Conservation (phyloP, 805 yeast species). For the Yarrowia deformans region DNA sequence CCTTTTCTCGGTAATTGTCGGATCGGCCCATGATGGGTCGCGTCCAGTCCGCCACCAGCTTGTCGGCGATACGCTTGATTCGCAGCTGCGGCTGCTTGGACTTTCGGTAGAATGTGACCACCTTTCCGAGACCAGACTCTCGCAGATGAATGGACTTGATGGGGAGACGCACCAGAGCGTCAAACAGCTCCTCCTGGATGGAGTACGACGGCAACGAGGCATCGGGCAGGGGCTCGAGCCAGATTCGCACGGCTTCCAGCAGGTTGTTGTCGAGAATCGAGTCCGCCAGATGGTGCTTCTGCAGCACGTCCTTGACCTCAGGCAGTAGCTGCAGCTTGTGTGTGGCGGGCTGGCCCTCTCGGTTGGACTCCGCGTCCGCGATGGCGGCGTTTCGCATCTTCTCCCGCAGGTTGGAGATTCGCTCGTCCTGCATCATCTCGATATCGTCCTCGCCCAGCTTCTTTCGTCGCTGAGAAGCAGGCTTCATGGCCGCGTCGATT, state of each 20-base stretch:
- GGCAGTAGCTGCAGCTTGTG: conserved; percentile 80
- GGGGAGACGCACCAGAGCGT: conserved; percentile 77
- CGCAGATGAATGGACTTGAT: conserved; percentile 94
- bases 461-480: conserved; percentile 59
- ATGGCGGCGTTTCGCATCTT: conserved; percentile 81
- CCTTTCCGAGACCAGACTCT: conserved; percentile 93
- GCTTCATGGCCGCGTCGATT: conserved; percentile 78
- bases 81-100: conserved; percentile 86
- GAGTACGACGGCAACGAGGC: conserved; percentile 97
- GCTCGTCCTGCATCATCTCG: conserved; percentile 94
- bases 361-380: conserved; percentile 59
- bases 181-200: conserved; percentile 86
- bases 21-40: conserved; percentile 96
- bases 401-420: conserved; percentile 78
- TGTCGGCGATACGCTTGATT: conserved; percentile 87
- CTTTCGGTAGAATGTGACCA: conserved; percentile 90
- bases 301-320: conserved; percentile 75
- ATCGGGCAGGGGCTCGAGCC: conserved; percentile 99
- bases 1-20: conserved; percentile 90
- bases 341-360: conserved; percentile 72
- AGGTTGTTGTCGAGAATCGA: conserved; percentile 92
- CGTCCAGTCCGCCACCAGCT: conserved; percentile 95
- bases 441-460: conserved; percentile 89
- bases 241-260: conserved; percentile 89
- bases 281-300: conserved; percentile 86